Percentiles rank a stretch among this genome's conserved stretches.
Conservation (phyloP, 805 yeast species). For the Teunomyces tritomae region DNA sequence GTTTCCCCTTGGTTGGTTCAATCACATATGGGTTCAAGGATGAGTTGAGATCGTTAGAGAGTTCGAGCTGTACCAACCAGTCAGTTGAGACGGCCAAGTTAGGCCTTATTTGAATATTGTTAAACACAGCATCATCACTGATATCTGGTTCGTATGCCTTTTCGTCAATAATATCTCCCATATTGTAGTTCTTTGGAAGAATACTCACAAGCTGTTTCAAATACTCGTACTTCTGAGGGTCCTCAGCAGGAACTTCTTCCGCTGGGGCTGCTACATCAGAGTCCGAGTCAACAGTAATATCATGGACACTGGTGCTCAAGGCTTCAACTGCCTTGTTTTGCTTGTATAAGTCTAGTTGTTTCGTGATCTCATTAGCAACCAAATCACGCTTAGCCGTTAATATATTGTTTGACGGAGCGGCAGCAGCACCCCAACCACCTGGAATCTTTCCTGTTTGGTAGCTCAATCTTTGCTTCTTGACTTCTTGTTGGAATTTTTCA, state of each 20-base stretch:
- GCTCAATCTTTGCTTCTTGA: conserved; percentile 33
- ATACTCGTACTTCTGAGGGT: conserved; percentile 16
- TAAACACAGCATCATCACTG: conserved; percentile 32
- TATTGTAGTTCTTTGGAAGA: conserved; percentile 27
- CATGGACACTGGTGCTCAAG: conserved; percentile 27
- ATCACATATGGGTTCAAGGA: conserved; percentile 34
- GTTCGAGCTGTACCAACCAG: conserved; percentile 63
- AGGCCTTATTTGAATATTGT: conserved; percentile 39
- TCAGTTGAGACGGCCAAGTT: conserved; percentile 50
- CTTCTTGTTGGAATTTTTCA: conserved; percentile 27
- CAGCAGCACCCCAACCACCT: conserved; percentile 32
- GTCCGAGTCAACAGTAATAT: conserved; percentile 29
- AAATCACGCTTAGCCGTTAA: conserved; percentile 28
- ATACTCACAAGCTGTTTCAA: conserved; percentile 32
- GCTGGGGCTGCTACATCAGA: conserved; percentile 12
- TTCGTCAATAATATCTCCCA: conserved; percentile 49
- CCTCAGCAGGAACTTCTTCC: conserved; percentile 10
- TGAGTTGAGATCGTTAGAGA: conserved; percentile 46
- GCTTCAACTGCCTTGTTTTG: conserved; percentile 20
- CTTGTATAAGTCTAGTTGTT: conserved; percentile 20
- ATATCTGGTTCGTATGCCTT: conserved; percentile 72
- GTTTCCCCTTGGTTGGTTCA: conserved; percentile 8
- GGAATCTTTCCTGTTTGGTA: conserved; percentile 32
- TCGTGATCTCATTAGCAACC: conserved; percentile 30
- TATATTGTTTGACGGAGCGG: conserved; percentile 16